Evolutionary conservation across 352 stramenopile species (phyloP).

Genomic region (Pythium insidiosum): DNA sequence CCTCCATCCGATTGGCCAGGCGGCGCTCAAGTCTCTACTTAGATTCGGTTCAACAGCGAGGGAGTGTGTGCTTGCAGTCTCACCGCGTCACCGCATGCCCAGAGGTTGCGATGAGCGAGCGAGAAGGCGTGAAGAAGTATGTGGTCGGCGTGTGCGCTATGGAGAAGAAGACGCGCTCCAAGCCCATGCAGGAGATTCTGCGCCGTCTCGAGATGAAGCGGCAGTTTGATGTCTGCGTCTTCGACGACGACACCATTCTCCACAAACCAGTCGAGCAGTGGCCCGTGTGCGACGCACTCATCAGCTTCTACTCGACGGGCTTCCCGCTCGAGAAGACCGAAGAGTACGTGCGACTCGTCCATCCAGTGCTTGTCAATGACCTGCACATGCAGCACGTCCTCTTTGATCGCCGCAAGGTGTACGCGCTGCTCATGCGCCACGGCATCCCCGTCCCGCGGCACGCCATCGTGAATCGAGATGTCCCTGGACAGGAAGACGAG

Average conservation of each 20-base stretch:
- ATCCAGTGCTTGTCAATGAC: slow-evolving; percentile 98
- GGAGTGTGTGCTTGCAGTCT: too few species aligned
- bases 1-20: too few species aligned
- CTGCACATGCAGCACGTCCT: slow-evolving; percentile 95
- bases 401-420: slow-evolving; percentile 94
- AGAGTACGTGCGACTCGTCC: slow-evolving; percentile 92
- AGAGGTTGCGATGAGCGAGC: too few species aligned
- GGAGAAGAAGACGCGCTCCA: slow-evolving; percentile 98
- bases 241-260: slow-evolving; percentile 96
- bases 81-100: too few species aligned
- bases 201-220: slow-evolving; percentile 86
- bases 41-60: too few species aligned
- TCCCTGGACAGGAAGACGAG: slow-evolving; percentile 59
- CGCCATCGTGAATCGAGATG: slow-evolving; percentile 92
- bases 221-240: slow-evolving; percentile 97
- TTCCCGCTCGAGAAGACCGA: slow-evolving; percentile 97
- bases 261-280: slow-evolving; percentile 92
- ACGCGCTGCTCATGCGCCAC: slow-evolving; percentile 91
- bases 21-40: too few species aligned
- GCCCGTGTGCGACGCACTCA: slow-evolving; percentile 95
- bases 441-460: slow-evolving; percentile 96
- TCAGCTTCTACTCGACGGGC: slow-evolving; percentile 98
- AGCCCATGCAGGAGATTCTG: slow-evolving; percentile 97
- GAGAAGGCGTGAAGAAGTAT: slow-evolving; percentile 56
- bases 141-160: slow-evolving; percentile 97